These are phyloP conservation scores for Dillenia turbinata DNA, from an alignment of 164 flowering plant species.

Conservation along the genomic window DNA sequence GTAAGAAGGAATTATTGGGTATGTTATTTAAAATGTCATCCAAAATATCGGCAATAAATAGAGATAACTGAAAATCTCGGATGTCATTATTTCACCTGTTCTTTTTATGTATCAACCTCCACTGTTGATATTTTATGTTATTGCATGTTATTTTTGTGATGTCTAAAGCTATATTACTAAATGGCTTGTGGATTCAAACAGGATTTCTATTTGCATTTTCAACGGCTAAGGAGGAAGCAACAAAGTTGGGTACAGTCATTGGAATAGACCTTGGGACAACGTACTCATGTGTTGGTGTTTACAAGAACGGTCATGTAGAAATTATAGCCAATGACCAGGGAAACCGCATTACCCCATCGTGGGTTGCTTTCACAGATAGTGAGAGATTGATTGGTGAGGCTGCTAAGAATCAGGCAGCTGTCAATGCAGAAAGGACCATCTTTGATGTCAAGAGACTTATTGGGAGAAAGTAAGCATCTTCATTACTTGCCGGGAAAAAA, in stretches of 20 bases:
- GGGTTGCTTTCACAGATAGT: conserved; percentile 79
- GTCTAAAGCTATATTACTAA: no score
- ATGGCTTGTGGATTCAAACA: conserved; percentile 11
- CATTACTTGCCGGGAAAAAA: not conserved
- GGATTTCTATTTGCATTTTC: conserved; percentile 50
- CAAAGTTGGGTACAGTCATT: conserved; percentile 78
- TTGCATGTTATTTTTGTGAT: no score
- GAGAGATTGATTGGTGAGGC: conserved; percentile 91
- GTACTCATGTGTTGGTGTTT: conserved; percentile 89
- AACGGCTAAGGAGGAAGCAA: conserved; percentile 64
- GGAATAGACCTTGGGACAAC: conserved; percentile 90
- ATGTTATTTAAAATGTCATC: no score
- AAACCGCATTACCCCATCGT: conserved; percentile 85
- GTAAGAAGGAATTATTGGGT: no score
- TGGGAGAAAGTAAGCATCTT: conserved; percentile 58
- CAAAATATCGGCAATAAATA: no score
- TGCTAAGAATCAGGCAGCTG: conserved; percentile 87
- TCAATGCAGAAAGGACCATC: conserved; percentile 64
- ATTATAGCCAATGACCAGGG: conserved; percentile 94
- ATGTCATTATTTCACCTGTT: no score
- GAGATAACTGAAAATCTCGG: no score
- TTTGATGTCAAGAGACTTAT: conserved; percentile 85
- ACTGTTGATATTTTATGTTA: no score
- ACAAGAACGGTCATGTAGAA: conserved; percentile 81
- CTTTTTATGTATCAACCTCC: no score